Conservation (phyloP, 108 stramenopile species). For the Cyclotella sp. region DNA sequence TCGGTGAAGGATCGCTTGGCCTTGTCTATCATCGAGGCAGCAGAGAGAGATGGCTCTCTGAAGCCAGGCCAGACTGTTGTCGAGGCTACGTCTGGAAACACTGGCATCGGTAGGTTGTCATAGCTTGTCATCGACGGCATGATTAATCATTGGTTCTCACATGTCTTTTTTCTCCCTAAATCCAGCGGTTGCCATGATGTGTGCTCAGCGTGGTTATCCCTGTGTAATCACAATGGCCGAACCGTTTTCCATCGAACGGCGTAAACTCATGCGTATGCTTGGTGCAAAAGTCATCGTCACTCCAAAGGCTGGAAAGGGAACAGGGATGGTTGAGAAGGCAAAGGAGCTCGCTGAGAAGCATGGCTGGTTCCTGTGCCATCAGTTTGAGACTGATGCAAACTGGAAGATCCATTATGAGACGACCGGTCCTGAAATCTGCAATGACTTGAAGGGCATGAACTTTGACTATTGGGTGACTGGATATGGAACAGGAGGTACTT, state of each 20-base stretch:
- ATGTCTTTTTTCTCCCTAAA: background rate
- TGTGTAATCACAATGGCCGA: constrained; percentile 82
- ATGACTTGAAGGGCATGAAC: constrained; percentile 57
- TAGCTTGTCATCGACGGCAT: background rate
- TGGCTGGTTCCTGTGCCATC: constrained; percentile 73
- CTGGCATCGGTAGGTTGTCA: constrained; percentile 83
- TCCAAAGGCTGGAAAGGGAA: constrained; percentile 67
- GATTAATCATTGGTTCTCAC: constrained; percentile 20
- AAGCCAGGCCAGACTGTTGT: constrained; percentile 91
- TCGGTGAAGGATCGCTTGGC: constrained; percentile 94
- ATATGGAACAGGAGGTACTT: constrained; percentile 78
- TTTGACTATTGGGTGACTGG: constrained; percentile 70
- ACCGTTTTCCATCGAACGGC: constrained; percentile 69
- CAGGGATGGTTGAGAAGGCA: constrained; percentile 81
- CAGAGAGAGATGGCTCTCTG: constrained; percentile 79
- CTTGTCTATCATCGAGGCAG: constrained; percentile 84
- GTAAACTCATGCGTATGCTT: constrained; percentile 72
- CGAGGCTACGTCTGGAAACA: constrained; percentile 96
- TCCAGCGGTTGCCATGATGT: constrained; percentile 59
- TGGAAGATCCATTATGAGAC: constrained; percentile 75
- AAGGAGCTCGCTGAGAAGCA: constrained; percentile 65
- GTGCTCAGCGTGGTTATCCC: constrained; percentile 73
- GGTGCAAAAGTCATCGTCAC: constrained; percentile 78
- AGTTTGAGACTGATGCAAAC: constrained; percentile 85
- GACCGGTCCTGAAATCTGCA: constrained; percentile 77